Evolutionary conservation across 2,329 filamentous ascomycete species (phyloP).

Genomic region (Bertia moriformis): DNA sequence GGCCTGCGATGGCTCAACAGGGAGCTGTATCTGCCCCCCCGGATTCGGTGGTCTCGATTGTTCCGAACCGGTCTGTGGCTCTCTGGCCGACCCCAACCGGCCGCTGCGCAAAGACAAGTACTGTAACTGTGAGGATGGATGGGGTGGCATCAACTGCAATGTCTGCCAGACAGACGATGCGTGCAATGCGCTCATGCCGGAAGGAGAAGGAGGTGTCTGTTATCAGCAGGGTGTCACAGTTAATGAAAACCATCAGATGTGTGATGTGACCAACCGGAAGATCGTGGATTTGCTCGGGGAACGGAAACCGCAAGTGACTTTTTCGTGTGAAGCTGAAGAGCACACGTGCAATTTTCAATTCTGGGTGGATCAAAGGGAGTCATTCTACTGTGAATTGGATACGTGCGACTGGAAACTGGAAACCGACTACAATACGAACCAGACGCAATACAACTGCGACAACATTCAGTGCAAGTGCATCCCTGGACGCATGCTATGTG

Average conservation of each 20-base stretch:
- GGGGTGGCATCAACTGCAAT: constrained; percentile 96
- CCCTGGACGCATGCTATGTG: constrained; percentile 82
- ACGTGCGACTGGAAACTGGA: constrained; percentile 63
- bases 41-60: constrained; percentile 94
- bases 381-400: constrained; percentile 85
- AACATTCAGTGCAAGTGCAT: constrained; percentile 79
- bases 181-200: constrained; percentile 74
- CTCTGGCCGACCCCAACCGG: constrained; percentile 65
- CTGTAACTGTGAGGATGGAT: constrained; percentile 83
- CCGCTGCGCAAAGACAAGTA: constrained; percentile 54
- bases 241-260: constrained; percentile 93
- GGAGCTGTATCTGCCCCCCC: constrained; percentile 80
- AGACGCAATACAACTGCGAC: constrained; percentile 71
- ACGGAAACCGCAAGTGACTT: constrained; percentile 82
- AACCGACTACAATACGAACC: constrained; percentile 58
- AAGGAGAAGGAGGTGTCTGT: constrained; percentile 69
- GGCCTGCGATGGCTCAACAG: constrained; percentile 74
- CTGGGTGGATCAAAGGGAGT: constrained; percentile 88
- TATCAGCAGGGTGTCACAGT: constrained; percentile 83
- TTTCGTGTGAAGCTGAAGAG: constrained; percentile 67
- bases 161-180: constrained; percentile 74
- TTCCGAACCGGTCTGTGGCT: constrained; percentile 79
- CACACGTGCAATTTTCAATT: constrained; percentile 91
- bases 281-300: constrained; percentile 76
- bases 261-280: constrained; percentile 90